Percentiles rank a stretch among this genome's conserved stretches.
Conservation (phyloP, 2,329 filamentous ascomycete genomes). For the Stylonectria norvegica region DNA sequence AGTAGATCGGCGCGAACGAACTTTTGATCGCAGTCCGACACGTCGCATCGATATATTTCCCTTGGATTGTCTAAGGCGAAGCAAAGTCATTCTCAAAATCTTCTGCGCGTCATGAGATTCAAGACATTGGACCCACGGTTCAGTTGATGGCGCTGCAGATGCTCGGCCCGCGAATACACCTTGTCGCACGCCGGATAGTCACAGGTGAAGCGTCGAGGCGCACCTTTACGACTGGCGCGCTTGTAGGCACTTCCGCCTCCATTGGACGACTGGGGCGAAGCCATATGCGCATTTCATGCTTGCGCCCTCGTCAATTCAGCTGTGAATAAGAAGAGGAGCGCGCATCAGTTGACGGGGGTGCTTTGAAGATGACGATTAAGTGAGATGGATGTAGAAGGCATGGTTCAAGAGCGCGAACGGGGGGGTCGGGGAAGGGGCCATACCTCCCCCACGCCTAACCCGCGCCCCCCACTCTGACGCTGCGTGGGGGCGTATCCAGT, state of each 20-base stretch:
- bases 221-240: conserved; percentile 50
- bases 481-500: too few species aligned
- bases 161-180: conserved; percentile 75
- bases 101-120: background rate
- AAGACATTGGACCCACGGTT: conserved; percentile 62
- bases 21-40: conserved; percentile 68
- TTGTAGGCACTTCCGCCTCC: conserved; percentile 37
- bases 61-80: conserved; percentile 64
- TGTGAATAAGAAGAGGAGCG: too few species aligned
- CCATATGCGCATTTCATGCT: conserved; percentile 12
- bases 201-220: conserved; percentile 56
- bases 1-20: conserved; percentile 79
- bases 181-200: conserved; percentile 71
- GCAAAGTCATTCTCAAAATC: conserved; percentile 3
- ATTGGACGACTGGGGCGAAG: conserved; percentile 16
- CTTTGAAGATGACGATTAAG: too few species aligned
- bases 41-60: conserved; percentile 75
- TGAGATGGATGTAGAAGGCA: too few species aligned
- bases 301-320: background rate
- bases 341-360: too few species aligned
- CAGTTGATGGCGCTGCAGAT: conserved; percentile 76
- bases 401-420: too few species aligned
- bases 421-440: too few species aligned
- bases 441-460: too few species aligned
- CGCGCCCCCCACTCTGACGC: too few species aligned